phyloP scores from a whole-genome alignment of 306 rosid genomes.

The Astragalus membranaceus region DNA sequence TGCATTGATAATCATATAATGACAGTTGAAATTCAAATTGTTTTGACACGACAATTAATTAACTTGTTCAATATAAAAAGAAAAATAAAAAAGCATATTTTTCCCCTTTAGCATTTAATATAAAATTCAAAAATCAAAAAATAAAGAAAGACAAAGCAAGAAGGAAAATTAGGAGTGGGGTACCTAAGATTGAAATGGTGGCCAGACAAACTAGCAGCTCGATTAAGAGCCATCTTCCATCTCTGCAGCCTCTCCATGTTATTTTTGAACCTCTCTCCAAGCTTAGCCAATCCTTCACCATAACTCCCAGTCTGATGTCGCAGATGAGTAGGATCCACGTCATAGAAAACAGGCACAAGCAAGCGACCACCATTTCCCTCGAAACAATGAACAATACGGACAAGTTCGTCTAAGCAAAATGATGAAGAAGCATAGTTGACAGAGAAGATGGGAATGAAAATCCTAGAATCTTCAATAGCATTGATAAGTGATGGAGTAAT shows the following conservation, averaged over 20 bases:
- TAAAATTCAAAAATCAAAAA: too few species aligned
- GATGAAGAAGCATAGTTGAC: neutral
- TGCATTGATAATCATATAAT: neutral
- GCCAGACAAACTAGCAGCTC: neutral
- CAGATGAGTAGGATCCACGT: neutral
- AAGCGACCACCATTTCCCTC: neutral
- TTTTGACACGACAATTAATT: neutral
- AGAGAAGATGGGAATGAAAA: neutral
- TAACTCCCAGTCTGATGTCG: neutral
- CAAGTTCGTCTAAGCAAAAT: constrained; percentile 19
- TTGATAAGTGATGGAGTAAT: neutral
- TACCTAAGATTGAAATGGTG: too few species aligned
- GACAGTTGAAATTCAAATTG: neutral
- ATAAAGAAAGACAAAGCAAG: too few species aligned
- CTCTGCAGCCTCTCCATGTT: neutral
- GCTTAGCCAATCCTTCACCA: neutral
- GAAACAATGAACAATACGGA: neutral
- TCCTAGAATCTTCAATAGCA: neutral
- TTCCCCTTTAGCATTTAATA: too few species aligned
- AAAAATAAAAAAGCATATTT: too few species aligned
- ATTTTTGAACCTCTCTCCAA: neutral
- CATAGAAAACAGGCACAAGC: neutral
- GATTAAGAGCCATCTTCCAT: neutral
- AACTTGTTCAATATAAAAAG: neutral
- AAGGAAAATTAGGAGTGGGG: too few species aligned